Evolutionary conservation across 2,329 filamentous ascomycete genomes (phyloP).

Genomic region (Acrodontium crateriforme): DNA sequence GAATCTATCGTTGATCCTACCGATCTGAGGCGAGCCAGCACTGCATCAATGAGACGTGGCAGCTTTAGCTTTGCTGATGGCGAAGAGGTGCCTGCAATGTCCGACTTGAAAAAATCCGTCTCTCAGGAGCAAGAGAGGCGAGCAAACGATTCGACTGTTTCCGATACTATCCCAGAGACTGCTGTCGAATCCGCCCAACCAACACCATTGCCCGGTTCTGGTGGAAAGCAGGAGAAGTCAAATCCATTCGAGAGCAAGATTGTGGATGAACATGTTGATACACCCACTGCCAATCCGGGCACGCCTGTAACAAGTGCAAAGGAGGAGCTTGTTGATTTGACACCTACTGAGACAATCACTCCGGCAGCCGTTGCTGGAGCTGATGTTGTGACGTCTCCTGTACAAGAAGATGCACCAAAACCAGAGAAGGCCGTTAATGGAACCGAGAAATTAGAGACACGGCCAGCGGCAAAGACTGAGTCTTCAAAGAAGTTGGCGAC

Average conservation of each 20-base stretch:
- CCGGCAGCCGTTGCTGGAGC: slow-evolving; percentile 25
- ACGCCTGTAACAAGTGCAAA: slow-evolving; percentile 29
- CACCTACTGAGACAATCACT: slow-evolving; percentile 27
- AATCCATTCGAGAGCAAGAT: slow-evolving; percentile 3
- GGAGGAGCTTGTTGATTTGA: slow-evolving; percentile 27
- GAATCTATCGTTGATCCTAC: no score
- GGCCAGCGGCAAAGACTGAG: slow-evolving; percentile 1
- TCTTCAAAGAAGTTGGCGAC: slow-evolving; percentile 3
- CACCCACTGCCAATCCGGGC: slow-evolving; percentile 28
- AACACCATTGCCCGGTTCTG: slow-evolving; percentile 21
- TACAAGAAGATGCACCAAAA: slow-evolving; percentile 18
- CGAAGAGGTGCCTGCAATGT: slow-evolving; percentile 19
- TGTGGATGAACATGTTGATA: slow-evolving; percentile 5
- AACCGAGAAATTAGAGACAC: slow-evolving; percentile 1
- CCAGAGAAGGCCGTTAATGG: slow-evolving; percentile 4
- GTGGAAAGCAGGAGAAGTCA: slow-evolving; percentile 10
- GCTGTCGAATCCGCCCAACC: slow-evolving; percentile 26
- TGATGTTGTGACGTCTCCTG: slow-evolving; percentile 22
- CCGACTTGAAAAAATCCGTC: slow-evolving; percentile 26
- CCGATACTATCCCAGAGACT: slow-evolving; percentile 29
- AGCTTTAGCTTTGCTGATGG: slow-evolving; percentile 34
- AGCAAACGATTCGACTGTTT: slow-evolving; percentile 21
- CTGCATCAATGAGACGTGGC: slow-evolving; percentile 10
- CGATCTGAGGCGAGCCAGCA: slow-evolving; percentile 15
- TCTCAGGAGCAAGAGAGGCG: slow-evolving; percentile 27